Percentiles rank a stretch among this genome's conserved stretches.
phyloP scores from a whole-genome alignment of 257 asterid species.

The Mitragyna speciosa region DNA sequence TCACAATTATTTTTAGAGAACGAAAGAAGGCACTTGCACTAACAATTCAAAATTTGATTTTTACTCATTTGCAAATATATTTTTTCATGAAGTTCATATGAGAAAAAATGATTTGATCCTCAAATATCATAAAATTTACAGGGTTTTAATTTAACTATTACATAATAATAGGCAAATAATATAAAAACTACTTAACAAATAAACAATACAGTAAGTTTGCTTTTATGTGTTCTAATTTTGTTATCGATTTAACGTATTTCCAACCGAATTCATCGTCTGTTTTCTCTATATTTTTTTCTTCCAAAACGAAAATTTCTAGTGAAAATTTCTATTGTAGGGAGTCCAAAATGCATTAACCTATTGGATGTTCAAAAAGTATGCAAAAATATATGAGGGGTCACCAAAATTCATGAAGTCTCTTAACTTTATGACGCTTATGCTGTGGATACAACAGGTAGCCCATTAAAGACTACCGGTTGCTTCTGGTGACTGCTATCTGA shows the following conservation, averaged over 20 bases:
- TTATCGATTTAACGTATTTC: background rate
- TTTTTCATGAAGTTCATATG: background rate
- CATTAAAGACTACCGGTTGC: no score
- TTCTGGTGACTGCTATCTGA: background rate
- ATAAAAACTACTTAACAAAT: background rate
- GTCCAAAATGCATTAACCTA: no score
- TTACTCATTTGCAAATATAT: no score
- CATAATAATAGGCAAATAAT: background rate
- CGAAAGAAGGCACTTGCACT: no score
- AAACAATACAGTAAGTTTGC: background rate
- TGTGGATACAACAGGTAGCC: no score
- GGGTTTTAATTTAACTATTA: no score
- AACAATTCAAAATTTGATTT: background rate
- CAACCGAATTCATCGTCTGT: background rate
- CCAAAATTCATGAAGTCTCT: no score
- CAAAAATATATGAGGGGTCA: no score
- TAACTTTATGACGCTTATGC: no score
- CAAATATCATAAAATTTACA: no score
- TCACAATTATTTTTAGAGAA: no score
- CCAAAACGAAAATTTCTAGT: background rate
- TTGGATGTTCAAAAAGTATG: no score
- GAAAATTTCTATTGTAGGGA: background rate
- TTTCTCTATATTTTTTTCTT: background rate
- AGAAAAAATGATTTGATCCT: background rate
- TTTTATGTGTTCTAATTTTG: background rate